These are phyloP conservation scores for Pythium grandisporangium DNA, from an alignment of 352 stramenopile species.

Conservation along the genomic window DNA sequence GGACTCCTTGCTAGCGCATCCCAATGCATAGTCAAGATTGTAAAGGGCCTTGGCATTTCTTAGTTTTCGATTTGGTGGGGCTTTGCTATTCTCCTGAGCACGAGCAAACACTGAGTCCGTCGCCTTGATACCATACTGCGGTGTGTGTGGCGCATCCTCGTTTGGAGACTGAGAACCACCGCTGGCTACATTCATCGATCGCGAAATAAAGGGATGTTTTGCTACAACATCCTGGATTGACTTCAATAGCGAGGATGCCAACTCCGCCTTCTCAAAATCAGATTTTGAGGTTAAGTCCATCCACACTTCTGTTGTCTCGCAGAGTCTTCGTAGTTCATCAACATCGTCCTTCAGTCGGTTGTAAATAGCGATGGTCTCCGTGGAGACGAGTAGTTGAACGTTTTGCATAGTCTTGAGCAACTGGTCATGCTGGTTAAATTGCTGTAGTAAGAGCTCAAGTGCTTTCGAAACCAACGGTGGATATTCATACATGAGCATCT, in stretches of 20 bases:
- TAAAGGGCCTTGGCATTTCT: conserved; percentile 21
- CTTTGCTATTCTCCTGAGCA: too few relatives aligned
- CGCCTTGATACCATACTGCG: too few relatives aligned
- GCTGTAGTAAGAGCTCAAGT: conserved; percentile 59
- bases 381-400: conserved; percentile 43
- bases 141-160: too few relatives aligned
- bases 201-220: neutral
- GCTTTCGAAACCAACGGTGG: conserved; percentile 57
- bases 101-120: too few relatives aligned
- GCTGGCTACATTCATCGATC: neutral
- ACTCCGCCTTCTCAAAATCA: conserved; percentile 52
- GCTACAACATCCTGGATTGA: conserved; percentile 28
- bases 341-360: conserved; percentile 61
- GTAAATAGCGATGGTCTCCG: conserved; percentile 60
- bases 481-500: conserved; percentile 78
- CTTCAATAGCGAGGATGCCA: conserved; percentile 30
- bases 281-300: conserved; percentile 72
- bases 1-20: conserved; percentile 37
- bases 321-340: conserved; percentile 41
- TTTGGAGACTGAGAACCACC: neutral
- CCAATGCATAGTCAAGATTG: conserved; percentile 21
- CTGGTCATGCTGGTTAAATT: conserved; percentile 69
- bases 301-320: conserved; percentile 73
- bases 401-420: conserved; percentile 55
- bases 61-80: conserved; percentile 38